Evolutionary conservation across 2,329 filamentous ascomycete species (phyloP).

Genomic region (Leptosphaerulina australis): DNA sequence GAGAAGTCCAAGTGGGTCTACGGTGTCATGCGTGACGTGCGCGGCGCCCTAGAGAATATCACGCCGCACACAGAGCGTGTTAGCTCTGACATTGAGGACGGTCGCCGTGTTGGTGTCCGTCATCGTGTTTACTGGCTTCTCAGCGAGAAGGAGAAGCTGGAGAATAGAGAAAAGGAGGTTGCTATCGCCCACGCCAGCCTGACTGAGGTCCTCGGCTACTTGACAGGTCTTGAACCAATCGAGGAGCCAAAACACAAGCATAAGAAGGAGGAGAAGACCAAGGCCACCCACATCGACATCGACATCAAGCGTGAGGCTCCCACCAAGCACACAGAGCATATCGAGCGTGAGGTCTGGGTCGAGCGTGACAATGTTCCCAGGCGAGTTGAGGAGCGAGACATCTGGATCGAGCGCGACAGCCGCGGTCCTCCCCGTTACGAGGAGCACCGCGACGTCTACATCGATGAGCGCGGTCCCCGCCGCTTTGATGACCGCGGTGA

Average conservation of each 20-base stretch:
- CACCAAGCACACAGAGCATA: constrained; percentile 30
- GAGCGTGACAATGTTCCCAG: constrained; percentile 35
- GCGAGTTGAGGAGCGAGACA: constrained; percentile 40
- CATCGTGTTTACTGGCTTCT: constrained; percentile 49
- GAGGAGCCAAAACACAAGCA: constrained; percentile 29
- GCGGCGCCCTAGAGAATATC: constrained; percentile 48
- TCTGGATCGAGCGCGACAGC: constrained; percentile 35
- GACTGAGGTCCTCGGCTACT: constrained; percentile 44
- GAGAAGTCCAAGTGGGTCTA: constrained; percentile 50
- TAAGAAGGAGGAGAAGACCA: constrained; percentile 31
- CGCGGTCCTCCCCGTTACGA: constrained; percentile 27
- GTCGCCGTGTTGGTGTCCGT: constrained; percentile 44
- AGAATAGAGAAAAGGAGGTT: constrained; percentile 47
- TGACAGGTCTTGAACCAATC: constrained; percentile 44
- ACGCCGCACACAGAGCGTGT: constrained; percentile 47
- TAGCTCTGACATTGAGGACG: constrained; percentile 41
- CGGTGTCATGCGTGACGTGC: constrained; percentile 44
- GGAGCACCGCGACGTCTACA: constrained; percentile 31
- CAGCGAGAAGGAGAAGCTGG: constrained; percentile 50
- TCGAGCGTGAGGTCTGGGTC: constrained; percentile 39
- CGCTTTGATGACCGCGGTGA: constrained; percentile 34
- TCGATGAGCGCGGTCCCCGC: constrained; percentile 30
- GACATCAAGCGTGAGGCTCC: constrained; percentile 40
- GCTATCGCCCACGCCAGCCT: constrained; percentile 43
- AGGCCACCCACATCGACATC: constrained; percentile 37